phyloP scores from a whole-genome alignment of 148 eudicot species.

The Fagopyrum esculentum region DNA sequence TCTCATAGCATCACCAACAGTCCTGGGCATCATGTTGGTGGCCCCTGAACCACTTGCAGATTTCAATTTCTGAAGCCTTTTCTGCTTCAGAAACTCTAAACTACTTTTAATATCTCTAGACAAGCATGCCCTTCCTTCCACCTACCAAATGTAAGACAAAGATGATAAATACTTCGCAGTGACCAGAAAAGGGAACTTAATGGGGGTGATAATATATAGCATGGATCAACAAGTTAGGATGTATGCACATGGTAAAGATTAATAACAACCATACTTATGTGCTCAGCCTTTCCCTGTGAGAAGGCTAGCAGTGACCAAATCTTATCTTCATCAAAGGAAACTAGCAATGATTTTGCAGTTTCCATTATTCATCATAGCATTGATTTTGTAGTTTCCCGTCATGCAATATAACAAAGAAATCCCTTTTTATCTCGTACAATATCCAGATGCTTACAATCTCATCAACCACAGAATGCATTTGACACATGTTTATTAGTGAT shows the following conservation, averaged over 20 bases:
- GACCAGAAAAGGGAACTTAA: not conserved
- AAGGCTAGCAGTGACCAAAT: not conserved
- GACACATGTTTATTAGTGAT: not conserved
- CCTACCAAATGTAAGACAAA: constrained; percentile 28
- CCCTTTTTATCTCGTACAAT: not conserved
- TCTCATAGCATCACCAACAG: constrained; percentile 70
- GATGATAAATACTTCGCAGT: not conserved
- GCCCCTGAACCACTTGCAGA: constrained; percentile 26
- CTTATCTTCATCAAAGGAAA: not conserved
- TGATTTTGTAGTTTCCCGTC: not conserved
- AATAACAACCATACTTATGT: not conserved
- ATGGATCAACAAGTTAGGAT: not conserved
- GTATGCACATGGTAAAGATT: not conserved
- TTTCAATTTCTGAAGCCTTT: constrained; percentile 73
- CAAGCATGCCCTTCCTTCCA: constrained; percentile 76
- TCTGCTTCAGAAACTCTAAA: constrained; percentile 71
- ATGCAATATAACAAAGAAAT: not conserved
- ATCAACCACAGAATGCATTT: not conserved
- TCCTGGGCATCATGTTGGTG: constrained; percentile 45
- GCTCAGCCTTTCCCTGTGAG: not conserved
- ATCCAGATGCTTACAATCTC: not conserved
- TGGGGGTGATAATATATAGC: not conserved
- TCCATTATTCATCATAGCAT: not conserved
- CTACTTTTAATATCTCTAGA: constrained; percentile 66
- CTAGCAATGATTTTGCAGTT: not conserved